Evolutionary conservation across 768 basidiomycete genomes (phyloP).

Genomic region (Hygrophorus russula): DNA sequence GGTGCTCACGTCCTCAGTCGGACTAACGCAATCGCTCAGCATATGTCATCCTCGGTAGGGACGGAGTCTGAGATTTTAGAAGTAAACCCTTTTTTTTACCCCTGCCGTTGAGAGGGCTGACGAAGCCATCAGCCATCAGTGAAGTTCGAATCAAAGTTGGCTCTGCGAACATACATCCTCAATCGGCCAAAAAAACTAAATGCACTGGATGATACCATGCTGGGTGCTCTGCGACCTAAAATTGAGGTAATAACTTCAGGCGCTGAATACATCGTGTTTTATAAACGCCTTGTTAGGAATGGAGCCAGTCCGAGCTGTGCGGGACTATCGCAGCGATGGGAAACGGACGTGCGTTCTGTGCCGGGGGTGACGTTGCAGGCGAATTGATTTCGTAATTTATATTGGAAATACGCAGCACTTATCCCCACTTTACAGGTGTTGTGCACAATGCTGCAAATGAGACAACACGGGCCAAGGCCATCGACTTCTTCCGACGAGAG

Average conservation of each 20-base stretch:
- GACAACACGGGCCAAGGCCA: constrained; percentile 46
- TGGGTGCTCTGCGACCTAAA: constrained; percentile 55
- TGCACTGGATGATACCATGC: constrained; percentile 72
- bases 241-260: constrained; percentile 47
- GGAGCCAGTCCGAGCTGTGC: constrained; percentile 61
- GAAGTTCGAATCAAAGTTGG: constrained; percentile 55
- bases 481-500: constrained; percentile 88
- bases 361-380: constrained; percentile 92
- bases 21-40: constrained; percentile 33
- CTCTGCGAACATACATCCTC: constrained; percentile 59
- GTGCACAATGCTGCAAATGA: constrained; percentile 37
- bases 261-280: background rate
- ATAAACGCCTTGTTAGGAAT: constrained; percentile 37
- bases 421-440: constrained; percentile 31
- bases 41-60: constrained; percentile 34
- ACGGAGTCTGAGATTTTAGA: constrained; percentile 18
- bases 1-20: constrained; percentile 26
- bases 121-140: constrained; percentile 34
- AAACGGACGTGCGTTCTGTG: constrained; percentile 73
- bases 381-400: constrained; percentile 18
- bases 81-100: constrained; percentile 19
- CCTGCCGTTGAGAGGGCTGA: constrained; percentile 9
- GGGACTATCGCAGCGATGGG: constrained; percentile 66
- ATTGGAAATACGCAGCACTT: background rate
- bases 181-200: constrained; percentile 78